Evolutionary conservation across 192 early-diverging fungal genomes (phyloP).

Genomic region (Rhizophlyctis rosea): DNA sequence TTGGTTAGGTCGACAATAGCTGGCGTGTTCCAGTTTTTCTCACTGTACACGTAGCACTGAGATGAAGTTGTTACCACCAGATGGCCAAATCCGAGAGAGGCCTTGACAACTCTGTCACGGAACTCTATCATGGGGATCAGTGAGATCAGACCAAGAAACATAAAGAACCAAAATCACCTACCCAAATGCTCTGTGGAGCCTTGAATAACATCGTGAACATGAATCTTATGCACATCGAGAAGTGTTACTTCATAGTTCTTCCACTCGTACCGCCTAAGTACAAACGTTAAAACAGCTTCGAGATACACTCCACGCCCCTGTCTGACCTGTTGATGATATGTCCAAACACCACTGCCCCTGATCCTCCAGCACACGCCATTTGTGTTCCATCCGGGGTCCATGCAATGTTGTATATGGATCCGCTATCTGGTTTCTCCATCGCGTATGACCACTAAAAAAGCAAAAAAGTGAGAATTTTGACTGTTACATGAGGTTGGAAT

Average conservation of each 20-base stretch:
- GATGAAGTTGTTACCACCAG: constrained; percentile 49
- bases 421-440: constrained; percentile 45
- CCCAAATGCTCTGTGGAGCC: constrained; percentile 47
- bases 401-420: constrained; percentile 54
- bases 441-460: constrained; percentile 51
- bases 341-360: constrained; percentile 52
- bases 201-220: constrained; percentile 47
- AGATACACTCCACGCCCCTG: neutral
- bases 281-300: neutral
- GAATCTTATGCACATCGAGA: constrained; percentile 51
- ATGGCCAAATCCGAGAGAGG: constrained; percentile 44
- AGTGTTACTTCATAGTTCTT: constrained; percentile 57
- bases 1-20: constrained; percentile 51
- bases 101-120: constrained; percentile 55
- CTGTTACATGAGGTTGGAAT: neutral
- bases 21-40: constrained; percentile 62
- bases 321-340: constrained; percentile 48
- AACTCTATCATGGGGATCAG: constrained; percentile 35
- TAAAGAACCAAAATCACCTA: constrained; percentile 6
- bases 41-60: constrained; percentile 57
- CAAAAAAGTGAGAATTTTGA: neutral
- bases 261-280: constrained; percentile 49
- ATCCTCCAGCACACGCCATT: constrained; percentile 53
- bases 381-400: constrained; percentile 63
- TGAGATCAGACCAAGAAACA: neutral